These are phyloP conservation scores for Colletotrichum higginsianum DNA, from an alignment of 2,329 filamentous ascomycete species.

Conservation along the genomic window DNA sequence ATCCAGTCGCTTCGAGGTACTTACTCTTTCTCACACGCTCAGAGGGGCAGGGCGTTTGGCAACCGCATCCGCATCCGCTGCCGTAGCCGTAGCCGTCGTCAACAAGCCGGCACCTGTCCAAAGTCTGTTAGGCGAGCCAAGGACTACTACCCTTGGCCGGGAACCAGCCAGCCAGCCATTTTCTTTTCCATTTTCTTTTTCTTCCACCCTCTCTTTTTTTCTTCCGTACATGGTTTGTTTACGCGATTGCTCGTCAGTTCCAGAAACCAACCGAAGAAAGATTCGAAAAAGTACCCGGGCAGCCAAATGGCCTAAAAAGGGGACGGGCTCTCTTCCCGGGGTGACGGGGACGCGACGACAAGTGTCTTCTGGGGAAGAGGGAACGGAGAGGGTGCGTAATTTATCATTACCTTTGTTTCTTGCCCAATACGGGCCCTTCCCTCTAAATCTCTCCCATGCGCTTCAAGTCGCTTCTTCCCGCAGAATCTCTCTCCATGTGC, in stretches of 20 bases:
- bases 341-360: background rate
- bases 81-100: slow-evolving; percentile 7
- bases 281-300: background rate
- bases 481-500: background rate
- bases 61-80: slow-evolving; percentile 10
- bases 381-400: no score
- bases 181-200: background rate
- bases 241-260: slow-evolving; percentile 15
- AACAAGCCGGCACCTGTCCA: slow-evolving; percentile 13
- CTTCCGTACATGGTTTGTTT: background rate
- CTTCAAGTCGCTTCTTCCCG: slow-evolving; percentile 6
- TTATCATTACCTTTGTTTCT: slow-evolving; percentile 39
- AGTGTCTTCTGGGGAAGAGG: slow-evolving; percentile 24
- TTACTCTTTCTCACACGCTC: background rate
- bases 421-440: slow-evolving; percentile 19
- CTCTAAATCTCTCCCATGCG: slow-evolving; percentile 1
- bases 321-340: slow-evolving; percentile 6
- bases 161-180: slow-evolving; percentile 12
- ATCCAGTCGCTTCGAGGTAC: slow-evolving; percentile 32
- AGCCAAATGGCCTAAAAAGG: slow-evolving; percentile 5
- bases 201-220: background rate
- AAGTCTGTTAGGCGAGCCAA: slow-evolving; percentile 12
- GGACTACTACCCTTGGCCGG: background rate
- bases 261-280: slow-evolving; percentile 1
- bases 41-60: slow-evolving; percentile 1